phyloP scores from a whole-genome alignment of 768 basidiomycete genomes.

The Lactarius indigo region DNA sequence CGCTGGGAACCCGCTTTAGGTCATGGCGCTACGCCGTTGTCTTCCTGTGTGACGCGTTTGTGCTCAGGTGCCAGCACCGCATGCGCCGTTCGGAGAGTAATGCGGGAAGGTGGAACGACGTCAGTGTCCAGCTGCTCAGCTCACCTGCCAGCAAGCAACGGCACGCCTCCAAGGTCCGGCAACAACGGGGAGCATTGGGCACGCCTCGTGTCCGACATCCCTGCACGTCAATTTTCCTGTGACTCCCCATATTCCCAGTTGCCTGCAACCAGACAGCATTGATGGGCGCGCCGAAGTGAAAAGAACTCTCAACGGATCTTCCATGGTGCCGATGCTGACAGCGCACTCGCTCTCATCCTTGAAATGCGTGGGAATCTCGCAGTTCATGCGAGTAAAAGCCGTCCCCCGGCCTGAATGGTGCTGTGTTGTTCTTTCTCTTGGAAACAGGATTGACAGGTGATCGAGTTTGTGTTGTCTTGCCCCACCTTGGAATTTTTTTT shows the following conservation, averaged over 20 bases:
- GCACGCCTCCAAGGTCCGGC: not conserved
- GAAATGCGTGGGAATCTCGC: constrained; percentile 13
- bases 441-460: constrained; percentile 19
- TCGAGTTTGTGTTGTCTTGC: constrained; percentile 1
- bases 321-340: not conserved
- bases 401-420: not conserved
- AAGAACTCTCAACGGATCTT: not conserved
- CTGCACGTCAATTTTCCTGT: not conserved
- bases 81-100: not conserved
- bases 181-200: not conserved
- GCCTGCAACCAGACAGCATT: not conserved
- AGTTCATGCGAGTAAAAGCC: not conserved
- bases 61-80: constrained; percentile 16
- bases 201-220: not conserved
- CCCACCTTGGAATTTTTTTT: not conserved
- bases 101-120: not conserved
- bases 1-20: not conserved
- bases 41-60: not conserved
- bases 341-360: not conserved
- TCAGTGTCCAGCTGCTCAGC: constrained; percentile 17
- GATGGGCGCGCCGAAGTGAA: not conserved
- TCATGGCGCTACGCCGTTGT: not conserved
- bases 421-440: constrained; percentile 12
- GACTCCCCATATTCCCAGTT: not conserved
- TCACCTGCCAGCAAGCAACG: not conserved